Evolutionary conservation across 1,284 basidiomycete genomes (phyloP), one percentile per base, ranked within the genome.

Genomic region (Cryptococcus sp.): DNA sequence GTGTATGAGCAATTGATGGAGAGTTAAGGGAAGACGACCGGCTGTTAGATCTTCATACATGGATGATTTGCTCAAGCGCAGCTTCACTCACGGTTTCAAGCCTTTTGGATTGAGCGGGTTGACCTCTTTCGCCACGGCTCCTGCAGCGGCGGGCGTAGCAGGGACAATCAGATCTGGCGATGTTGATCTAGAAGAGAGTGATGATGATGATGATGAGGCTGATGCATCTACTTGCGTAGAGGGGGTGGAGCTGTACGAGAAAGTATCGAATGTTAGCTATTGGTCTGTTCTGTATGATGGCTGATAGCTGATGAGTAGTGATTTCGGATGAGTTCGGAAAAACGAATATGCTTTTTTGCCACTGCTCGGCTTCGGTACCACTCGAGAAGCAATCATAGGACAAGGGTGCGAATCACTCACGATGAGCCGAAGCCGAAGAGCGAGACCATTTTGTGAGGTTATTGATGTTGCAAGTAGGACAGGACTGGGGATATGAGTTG

Each of bases 41-140:
- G 29, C 29, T 34, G 29, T 34, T 13, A 34, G n/a, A 34, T 10
- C 13, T 34, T 13, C 41, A 22, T 49, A 41, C n/a, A n/a, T 46
- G 39, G 29, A 48, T n/a, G 26, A 44, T 20, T 50, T 15, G 43
- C 23, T 29, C 26, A 46, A 34, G 44, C 13, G 22, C 8, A 26
- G 54, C 19, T 16, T n/a, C 16, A 83, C 89, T 67, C 75, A 95
- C 93, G 93, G 90, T 76, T 95, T 95, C 63, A 95, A 82, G 17
- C 92, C 92, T 69, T 91, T 77, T 0, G 93, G 93, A 74, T 96
- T 97, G 60, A 93, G 79, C 11, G 89, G 89, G 74, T 93, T 93
- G 47, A 77, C 66, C 45, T 62, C 61, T 55, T 67, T 63, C 20
- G 29, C 47, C 8, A 50, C 55, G 1, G 49, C 53, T 23, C 54